Percentiles rank a stretch among this genome's conserved stretches.
phyloP scores from a whole-genome alignment of 1,284 basidiomycete species.

The Marasmius fiardii region DNA sequence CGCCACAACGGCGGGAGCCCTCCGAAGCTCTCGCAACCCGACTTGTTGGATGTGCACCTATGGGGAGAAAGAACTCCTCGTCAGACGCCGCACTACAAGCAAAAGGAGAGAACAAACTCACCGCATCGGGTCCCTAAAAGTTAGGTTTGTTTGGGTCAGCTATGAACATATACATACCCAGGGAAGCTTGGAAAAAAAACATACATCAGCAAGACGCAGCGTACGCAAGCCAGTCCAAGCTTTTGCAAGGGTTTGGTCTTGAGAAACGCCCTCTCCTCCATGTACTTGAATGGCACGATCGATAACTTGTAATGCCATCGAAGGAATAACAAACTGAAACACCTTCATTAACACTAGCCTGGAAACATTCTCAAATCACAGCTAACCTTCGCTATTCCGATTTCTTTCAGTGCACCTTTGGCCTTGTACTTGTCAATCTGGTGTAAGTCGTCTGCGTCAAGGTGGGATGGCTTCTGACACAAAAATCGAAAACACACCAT shows the following conservation, averaged over 20 bases:
- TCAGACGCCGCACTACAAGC: slow-evolving; percentile 10
- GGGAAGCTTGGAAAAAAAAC: slow-evolving; percentile 28
- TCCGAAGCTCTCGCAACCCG: slow-evolving; percentile 80
- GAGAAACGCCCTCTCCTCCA: slow-evolving; percentile 92
- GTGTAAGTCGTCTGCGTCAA: not conserved
- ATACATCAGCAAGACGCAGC: slow-evolving; percentile 85
- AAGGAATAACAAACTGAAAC: slow-evolving; percentile 85
- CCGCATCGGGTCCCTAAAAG: slow-evolving; percentile 79
- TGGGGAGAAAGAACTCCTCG: not conserved
- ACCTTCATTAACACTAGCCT: slow-evolving; percentile 9
- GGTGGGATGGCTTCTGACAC: too few relatives aligned
- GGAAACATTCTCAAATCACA: slow-evolving; percentile 1
- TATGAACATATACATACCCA: not conserved
- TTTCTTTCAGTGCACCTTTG: slow-evolving; percentile 96
- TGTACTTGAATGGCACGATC: slow-evolving; percentile 95
- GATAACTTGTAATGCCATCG: slow-evolving; percentile 83
- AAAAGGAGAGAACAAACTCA: slow-evolving; percentile 15
- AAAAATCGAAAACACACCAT: slow-evolving; percentile 61
- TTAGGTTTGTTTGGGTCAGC: slow-evolving; percentile 9
- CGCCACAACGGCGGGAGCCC: slow-evolving; percentile 54
- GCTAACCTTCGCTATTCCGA: slow-evolving; percentile 91
- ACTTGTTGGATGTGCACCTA: slow-evolving; percentile 95
- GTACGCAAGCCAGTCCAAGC: slow-evolving; percentile 84
- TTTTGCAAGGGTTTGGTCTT: slow-evolving; percentile 82
- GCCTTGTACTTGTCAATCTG: slow-evolving; percentile 89